Evolutionary conservation across 192 early-diverging fungal genomes (phyloP).

Genomic region (Coemansia sp.): DNA sequence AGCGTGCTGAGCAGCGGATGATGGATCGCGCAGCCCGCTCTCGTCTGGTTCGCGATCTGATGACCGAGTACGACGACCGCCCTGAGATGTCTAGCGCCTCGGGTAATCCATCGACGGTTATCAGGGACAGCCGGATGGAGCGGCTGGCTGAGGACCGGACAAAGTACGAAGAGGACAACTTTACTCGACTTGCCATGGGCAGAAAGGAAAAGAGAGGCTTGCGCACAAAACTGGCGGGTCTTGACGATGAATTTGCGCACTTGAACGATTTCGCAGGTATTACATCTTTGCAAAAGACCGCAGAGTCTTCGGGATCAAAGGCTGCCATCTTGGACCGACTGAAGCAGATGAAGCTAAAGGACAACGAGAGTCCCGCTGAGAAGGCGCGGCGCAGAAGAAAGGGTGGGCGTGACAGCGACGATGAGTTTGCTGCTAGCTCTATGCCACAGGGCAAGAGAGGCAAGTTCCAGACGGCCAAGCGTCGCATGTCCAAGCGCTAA

Average conservation of each 20-base stretch:
- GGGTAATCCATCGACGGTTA: conserved; percentile 68
- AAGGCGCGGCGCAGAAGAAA: conserved; percentile 35
- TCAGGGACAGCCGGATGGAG: conserved; percentile 57
- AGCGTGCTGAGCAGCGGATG: conserved; percentile 62
- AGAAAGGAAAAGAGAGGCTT: conserved; percentile 73
- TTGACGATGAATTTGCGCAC: conserved; percentile 84
- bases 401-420: conserved; percentile 11
- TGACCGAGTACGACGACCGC: conserved; percentile 78
- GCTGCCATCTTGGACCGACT: conserved; percentile 40
- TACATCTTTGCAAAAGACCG: conserved; percentile 28
- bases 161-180: conserved; percentile 87
- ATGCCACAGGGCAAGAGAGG: conserved; percentile 16
- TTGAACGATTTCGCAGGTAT: conserved; percentile 56
- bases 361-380: conserved; percentile 48
- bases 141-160: conserved; percentile 61
- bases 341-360: conserved; percentile 19
- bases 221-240: conserved; percentile 56
- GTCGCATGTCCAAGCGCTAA: conserved; percentile 23
- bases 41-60: conserved; percentile 79
- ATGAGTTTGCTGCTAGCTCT: conserved; percentile 14
- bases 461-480: conserved; percentile 40
- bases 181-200: conserved; percentile 68
- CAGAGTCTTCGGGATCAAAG: conserved; percentile 15
- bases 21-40: conserved; percentile 73
- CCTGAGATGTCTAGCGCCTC: conserved; percentile 74